Base-by-base conservation (phyloP, 208 protist species). In the Leishmania gerbilli region DNA sequence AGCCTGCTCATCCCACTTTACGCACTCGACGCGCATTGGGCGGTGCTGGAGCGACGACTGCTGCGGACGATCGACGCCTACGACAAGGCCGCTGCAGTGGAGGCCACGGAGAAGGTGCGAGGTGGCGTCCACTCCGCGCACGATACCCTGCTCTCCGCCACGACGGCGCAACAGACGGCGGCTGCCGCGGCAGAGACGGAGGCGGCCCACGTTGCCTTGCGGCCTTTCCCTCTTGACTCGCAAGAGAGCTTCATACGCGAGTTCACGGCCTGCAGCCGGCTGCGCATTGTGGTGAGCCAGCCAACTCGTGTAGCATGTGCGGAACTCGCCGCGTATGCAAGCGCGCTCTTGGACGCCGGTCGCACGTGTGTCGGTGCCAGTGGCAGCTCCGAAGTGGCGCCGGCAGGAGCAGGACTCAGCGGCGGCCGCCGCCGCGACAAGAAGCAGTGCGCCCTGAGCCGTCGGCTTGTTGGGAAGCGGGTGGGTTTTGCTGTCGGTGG, bases 241-340 rank as follows among this genome's bases (percentile, higher is more conserved):
- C 77, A 85, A 27, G 82, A 79, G 2, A 69, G 27, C 31, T 97
- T 91, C 79, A 82, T 81, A 9, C 24, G 51, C 1, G 82, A 81
- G 27, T 93, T 97, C 76, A 79, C 74, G 9, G 67, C 69, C 7
- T 88, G 87, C 71, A 94, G 90, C 65, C 82, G 85, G 1, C 76
- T 97, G 17, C 88, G 89, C 77, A 90, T 97, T 78, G 85, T 95
- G n/a, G 93, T 97, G 9, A 93, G 87, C 37, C 93, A 97, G 77
- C 93, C 93, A 11, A 97, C 93, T 21, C 91, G 93, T 13, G 77
- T 97, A 2, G 91, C 93, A 5, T 97, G 93, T 71, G 81, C 90
- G 65, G 81, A 92, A 71, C 77, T 97, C 17, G 89, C 90, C 42
- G 84, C 77, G 68, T 96, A 93, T 76, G 82, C 77, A 13, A 75